phyloP scores from a whole-genome alignment of 2,329 filamentous ascomycete genomes.

The Aureobasidium sp. region DNA sequence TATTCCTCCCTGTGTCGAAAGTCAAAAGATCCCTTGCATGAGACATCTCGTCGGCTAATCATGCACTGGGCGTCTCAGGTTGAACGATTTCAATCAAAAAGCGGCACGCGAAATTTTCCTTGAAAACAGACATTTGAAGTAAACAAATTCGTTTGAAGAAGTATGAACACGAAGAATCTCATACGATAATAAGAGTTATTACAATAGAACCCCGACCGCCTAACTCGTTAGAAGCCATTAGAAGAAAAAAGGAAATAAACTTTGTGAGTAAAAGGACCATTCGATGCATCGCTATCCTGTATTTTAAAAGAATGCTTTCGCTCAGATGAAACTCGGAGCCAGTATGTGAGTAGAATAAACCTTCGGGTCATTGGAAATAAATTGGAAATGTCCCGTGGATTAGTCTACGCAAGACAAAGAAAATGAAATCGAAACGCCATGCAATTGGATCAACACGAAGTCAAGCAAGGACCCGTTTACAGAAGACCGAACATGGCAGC shows the following conservation, averaged over 20 bases:
- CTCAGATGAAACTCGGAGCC: background rate
- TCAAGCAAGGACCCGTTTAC: conserved; percentile 25
- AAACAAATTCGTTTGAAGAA: background rate
- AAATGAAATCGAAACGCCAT: conserved; percentile 29
- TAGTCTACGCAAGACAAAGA: conserved; percentile 32
- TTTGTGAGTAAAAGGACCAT: conserved; percentile 4
- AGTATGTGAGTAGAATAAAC: background rate
- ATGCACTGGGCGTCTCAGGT: background rate
- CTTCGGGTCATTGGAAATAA: conserved; percentile 2
- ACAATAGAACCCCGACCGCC: conserved; percentile 7
- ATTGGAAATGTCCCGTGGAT: conserved; percentile 19
- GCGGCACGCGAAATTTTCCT: background rate
- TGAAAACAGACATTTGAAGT: background rate
- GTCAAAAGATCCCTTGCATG: background rate
- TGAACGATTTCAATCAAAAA: background rate
- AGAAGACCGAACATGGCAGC: conserved; percentile 39
- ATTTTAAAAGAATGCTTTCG: conserved; percentile 10
- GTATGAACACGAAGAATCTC: conserved; percentile 10
- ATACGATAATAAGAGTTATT: conserved; percentile 1
- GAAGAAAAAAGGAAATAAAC: background rate
- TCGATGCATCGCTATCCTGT: conserved; percentile 13
- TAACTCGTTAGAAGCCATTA: conserved; percentile 11
- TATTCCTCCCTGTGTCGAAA: background rate
- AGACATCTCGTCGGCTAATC: background rate
- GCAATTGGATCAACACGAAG: conserved; percentile 15